These are phyloP conservation scores for Plantago ovata DNA, from an alignment of 257 asterid species.

Conservation along the genomic window DNA sequence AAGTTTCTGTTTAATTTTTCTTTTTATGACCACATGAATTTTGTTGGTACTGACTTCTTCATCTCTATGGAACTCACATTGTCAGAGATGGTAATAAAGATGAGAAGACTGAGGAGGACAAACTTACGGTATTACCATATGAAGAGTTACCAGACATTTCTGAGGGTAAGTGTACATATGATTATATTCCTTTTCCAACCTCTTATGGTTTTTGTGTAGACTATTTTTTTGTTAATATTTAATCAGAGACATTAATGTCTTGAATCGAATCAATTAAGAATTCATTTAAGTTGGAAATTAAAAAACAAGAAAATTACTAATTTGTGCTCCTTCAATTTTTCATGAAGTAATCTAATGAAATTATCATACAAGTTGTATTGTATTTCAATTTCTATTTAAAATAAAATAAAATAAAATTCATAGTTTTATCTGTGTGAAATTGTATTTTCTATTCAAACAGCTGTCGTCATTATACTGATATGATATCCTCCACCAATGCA, in stretches of 20 bases:
- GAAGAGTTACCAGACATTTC: slow-evolving; percentile 55
- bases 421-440: background rate
- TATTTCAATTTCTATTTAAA: background rate
- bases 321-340: background rate
- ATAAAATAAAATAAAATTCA: too few relatives aligned
- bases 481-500: slow-evolving; percentile 31
- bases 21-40: background rate
- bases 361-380: background rate
- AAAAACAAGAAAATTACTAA: background rate
- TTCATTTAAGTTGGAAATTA: background rate
- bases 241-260: background rate
- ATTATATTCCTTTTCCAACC: background rate
- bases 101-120: slow-evolving; percentile 34
- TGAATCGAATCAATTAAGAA: background rate
- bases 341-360: background rate
- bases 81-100: slow-evolving; percentile 49
- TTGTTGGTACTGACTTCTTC: slow-evolving; percentile 11
- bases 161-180: slow-evolving; percentile 50
- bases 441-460: background rate
- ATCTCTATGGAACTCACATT: slow-evolving; percentile 28
- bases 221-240: background rate
- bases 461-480: background rate
- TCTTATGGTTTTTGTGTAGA: background rate
- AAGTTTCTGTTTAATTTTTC: background rate
- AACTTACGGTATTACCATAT: slow-evolving; percentile 54